Percentiles rank a stretch among this genome's conserved stretches.
Evolutionary conservation across 331 rosid species (phyloP).

Genomic region (Telfairia occidentalis): DNA sequence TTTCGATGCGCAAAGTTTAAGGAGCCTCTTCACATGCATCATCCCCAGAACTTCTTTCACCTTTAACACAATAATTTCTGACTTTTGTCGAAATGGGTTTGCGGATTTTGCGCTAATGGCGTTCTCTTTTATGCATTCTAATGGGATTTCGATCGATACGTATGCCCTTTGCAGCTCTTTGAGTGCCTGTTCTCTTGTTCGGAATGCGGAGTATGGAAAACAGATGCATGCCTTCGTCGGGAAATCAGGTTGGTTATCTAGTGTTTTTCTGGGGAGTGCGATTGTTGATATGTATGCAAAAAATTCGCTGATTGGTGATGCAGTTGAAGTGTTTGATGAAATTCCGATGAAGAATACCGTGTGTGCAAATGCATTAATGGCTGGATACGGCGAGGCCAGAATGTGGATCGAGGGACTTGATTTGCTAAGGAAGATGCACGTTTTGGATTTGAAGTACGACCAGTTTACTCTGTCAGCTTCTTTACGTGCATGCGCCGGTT

Average conservation of each 20-base stretch:
- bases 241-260: conserved; percentile 58
- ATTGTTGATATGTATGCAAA: conserved; percentile 42
- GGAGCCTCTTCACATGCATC: conserved; percentile 43
- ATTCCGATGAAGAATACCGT: conserved; percentile 50
- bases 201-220: conserved; percentile 28
- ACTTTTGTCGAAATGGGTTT: conserved; percentile 34
- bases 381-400: conserved; percentile 50
- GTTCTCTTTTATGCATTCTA: conserved; percentile 53
- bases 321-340: conserved; percentile 55
- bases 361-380: conserved; percentile 58
- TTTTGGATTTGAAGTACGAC: conserved; percentile 42
- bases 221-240: conserved; percentile 39
- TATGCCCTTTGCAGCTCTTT: conserved; percentile 53
- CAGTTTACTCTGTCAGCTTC: conserved; percentile 56
- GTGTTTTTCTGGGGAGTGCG: conserved; percentile 69
- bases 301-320: conserved; percentile 28
- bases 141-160: conserved; percentile 39
- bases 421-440: conserved; percentile 42
- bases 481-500: conserved; percentile 51
- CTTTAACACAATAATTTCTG: conserved; percentile 38
- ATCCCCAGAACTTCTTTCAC: conserved; percentile 32
- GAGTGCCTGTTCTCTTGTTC: conserved; percentile 38
- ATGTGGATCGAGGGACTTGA: conserved; percentile 46
- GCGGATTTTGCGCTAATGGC: conserved; percentile 34
- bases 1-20: conserved; percentile 14